phyloP scores from a whole-genome alignment of 805 yeast species.

The Maudiozyma pseudohumilis region DNA sequence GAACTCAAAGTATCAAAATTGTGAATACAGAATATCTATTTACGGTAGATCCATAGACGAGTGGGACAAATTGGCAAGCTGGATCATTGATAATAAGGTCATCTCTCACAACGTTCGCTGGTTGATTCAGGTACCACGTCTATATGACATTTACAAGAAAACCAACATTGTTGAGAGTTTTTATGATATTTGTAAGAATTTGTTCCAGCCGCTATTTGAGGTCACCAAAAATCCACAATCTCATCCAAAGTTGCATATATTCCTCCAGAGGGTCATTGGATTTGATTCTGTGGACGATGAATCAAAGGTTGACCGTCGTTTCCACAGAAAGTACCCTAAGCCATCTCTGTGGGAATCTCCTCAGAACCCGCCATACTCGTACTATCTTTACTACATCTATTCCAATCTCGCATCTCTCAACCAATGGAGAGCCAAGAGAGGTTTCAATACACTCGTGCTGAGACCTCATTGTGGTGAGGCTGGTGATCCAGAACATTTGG shows the following conservation, averaged over 20 bases:
- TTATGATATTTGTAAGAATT: conserved; percentile 65
- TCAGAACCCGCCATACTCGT: conserved; percentile 94
- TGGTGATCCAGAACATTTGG: conserved; percentile 97
- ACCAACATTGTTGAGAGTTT: conserved; percentile 60
- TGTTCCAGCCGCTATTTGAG: conserved; percentile 84
- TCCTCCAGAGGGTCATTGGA: conserved; percentile 89
- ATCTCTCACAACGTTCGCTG: conserved; percentile 92
- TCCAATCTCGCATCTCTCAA: conserved; percentile 82
- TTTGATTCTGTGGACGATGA: conserved; percentile 98
- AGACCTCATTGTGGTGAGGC: conserved; percentile 99
- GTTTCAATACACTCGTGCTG: conserved; percentile 81
- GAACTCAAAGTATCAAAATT: conserved; percentile 93
- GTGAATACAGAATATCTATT: conserved; percentile 88
- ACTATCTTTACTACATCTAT: conserved; percentile 80
- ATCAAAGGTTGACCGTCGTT: conserved; percentile 77
- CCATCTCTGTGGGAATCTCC: conserved; percentile 72
- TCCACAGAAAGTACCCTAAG: conserved; percentile 74
- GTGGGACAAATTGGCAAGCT: conserved; percentile 91
- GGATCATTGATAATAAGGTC: conserved; percentile 91
- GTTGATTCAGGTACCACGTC: conserved; percentile 90
- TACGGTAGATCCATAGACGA: conserved; percentile 85
- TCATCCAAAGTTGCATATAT: conserved; percentile 85
- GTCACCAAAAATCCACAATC: conserved; percentile 75
- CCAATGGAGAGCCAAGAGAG: conserved; percentile 65
- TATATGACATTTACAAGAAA: conserved; percentile 80